phyloP scores from a whole-genome alignment of 1,284 basidiomycete species.

The Pyrrhoderma lamaoense region DNA sequence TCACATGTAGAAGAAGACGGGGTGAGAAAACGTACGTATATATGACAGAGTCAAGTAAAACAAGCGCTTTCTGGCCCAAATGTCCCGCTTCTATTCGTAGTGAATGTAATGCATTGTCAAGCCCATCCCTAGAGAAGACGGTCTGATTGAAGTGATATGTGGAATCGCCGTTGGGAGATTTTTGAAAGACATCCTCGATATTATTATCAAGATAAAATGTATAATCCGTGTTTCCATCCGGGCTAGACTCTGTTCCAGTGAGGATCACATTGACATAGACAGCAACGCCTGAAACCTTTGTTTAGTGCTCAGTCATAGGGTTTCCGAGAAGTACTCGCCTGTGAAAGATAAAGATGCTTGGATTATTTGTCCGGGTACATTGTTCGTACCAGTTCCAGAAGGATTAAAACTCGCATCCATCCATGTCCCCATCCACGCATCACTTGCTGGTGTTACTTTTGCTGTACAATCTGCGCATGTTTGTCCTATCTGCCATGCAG shows the following conservation, averaged over 20 bases:
- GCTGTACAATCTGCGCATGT: constrained; percentile 9
- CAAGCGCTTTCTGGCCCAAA: constrained; percentile 2
- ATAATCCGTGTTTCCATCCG: constrained; percentile 14
- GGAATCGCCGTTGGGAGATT: constrained; percentile 1
- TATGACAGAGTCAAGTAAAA: constrained; percentile 13
- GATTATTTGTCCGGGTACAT: constrained; percentile 11
- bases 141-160: constrained; percentile 5
- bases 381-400: not conserved
- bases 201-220: constrained; percentile 11
- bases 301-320: not conserved
- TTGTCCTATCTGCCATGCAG: constrained; percentile 12
- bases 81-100: constrained; percentile 8
- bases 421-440: constrained; percentile 13
- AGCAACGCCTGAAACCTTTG: constrained; percentile 3
- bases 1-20: not conserved
- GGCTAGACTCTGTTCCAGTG: constrained; percentile 1
- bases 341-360: constrained; percentile 9
- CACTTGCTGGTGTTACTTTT: constrained; percentile 1
- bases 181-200: not conserved
- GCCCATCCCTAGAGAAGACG: not conserved
- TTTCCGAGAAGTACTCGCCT: constrained; percentile 1
- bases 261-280: constrained; percentile 13
- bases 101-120: constrained; percentile 3
- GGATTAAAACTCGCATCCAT: constrained; percentile 12
- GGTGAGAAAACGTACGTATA: constrained; percentile 11